Conservation (phyloP, 2,329 filamentous ascomycete genomes). For the Fusarium staphyleae region DNA sequence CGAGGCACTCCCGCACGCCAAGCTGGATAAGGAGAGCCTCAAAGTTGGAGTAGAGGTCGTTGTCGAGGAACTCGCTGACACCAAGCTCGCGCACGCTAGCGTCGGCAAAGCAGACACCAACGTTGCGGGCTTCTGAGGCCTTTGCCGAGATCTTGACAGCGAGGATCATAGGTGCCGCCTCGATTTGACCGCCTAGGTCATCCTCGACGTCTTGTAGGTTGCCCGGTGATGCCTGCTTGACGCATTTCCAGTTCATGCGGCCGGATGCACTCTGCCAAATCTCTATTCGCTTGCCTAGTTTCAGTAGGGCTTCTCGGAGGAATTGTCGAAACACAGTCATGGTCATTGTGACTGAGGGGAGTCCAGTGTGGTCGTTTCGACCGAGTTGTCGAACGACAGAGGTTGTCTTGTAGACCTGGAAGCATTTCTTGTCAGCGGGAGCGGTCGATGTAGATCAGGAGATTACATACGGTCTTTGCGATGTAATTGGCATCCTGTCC, state of each 20-base stretch:
- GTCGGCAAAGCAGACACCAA: constrained; percentile 97
- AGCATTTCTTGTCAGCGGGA: constrained; percentile 11
- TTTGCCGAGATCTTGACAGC: constrained; percentile 94
- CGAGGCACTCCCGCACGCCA: constrained; percentile 89
- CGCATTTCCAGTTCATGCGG: constrained; percentile 89
- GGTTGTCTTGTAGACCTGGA: constrained; percentile 92
- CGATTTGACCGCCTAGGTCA: constrained; percentile 84
- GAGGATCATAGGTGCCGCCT: constrained; percentile 91
- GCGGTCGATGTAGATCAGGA: background rate
- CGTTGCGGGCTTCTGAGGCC: constrained; percentile 80
- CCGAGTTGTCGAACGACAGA: constrained; percentile 93
- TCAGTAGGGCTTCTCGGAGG: constrained; percentile 90
- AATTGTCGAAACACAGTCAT: constrained; percentile 95
- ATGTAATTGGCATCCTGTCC: constrained; percentile 86
- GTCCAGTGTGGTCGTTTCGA: constrained; percentile 79
- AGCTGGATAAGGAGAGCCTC: constrained; percentile 96
- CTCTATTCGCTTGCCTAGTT: constrained; percentile 88
- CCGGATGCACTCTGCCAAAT: constrained; percentile 81
- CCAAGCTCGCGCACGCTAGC: constrained; percentile 94
- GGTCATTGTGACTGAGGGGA: constrained; percentile 95
- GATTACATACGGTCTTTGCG: constrained; percentile 68
- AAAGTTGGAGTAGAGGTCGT: constrained; percentile 97
- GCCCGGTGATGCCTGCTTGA: constrained; percentile 91
- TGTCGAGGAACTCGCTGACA: constrained; percentile 98
- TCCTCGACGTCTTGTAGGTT: constrained; percentile 98